phyloP scores from a whole-genome alignment of 306 rosid genomes.

The Lotus japonicus region DNA sequence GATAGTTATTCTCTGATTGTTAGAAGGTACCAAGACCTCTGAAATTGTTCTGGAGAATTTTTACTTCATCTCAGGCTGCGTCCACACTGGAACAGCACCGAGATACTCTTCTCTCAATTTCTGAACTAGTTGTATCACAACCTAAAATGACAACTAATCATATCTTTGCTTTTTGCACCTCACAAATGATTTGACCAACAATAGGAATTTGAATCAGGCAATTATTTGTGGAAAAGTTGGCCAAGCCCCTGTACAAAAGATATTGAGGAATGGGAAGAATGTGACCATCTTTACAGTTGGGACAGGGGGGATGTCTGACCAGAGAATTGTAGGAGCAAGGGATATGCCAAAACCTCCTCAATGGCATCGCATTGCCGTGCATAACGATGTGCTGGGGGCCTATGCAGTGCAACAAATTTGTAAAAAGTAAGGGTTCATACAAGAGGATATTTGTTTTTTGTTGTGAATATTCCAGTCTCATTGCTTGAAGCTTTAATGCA shows the following conservation, averaged over 20 bases:
- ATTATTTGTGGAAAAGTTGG: slow-evolving; percentile 96
- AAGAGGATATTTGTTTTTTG: neutral
- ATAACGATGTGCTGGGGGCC: slow-evolving; percentile 73
- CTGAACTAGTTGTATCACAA: neutral
- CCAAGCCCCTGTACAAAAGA: slow-evolving; percentile 90
- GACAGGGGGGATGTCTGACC: slow-evolving; percentile 95
- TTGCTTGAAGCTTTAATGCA: slow-evolving; percentile 42
- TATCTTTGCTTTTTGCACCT: slow-evolving; percentile 4
- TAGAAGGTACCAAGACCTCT: no score
- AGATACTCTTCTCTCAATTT: no score
- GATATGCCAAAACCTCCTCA: slow-evolving; percentile 84
- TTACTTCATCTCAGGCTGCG: no score
- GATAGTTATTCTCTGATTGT: no score
- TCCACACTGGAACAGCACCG: no score
- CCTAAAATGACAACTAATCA: neutral
- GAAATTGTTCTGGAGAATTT: no score
- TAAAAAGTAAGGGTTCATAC: slow-evolving; percentile 50
- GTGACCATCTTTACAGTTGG: slow-evolving; percentile 90
- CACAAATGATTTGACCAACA: slow-evolving; percentile 17
- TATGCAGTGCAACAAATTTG: slow-evolving; percentile 78
- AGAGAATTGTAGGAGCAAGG: slow-evolving; percentile 47
- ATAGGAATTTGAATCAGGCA: slow-evolving; percentile 48
- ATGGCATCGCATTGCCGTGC: slow-evolving; percentile 96
- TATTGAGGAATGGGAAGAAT: slow-evolving; percentile 75
- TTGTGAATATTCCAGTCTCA: slow-evolving; percentile 31